Percentiles rank a stretch among this genome's conserved stretches.
These are phyloP conservation scores for Monilinia vaccinii-corymbosi DNA, from an alignment of 2,329 filamentous ascomycete species.

Conservation along the genomic window DNA sequence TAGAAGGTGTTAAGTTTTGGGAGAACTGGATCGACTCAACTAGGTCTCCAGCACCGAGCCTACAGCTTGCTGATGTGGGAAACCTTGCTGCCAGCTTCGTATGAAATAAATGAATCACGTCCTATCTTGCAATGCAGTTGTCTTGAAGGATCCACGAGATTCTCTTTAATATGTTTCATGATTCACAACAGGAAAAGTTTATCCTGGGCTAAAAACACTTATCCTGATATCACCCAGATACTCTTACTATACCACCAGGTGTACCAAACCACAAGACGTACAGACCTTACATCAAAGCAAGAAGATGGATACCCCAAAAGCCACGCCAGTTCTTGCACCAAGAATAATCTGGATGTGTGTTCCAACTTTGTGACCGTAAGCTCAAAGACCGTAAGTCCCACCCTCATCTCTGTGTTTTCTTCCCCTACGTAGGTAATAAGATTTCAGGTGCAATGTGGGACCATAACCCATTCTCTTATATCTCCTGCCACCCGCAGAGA, in stretches of 20 bases:
- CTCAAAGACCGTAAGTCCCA: neutral
- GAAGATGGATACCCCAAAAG: neutral
- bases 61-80: conserved; percentile 7
- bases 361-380: neutral
- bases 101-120: neutral
- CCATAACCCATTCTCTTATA: neutral
- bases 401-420: too few relatives aligned
- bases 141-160: neutral
- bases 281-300: neutral
- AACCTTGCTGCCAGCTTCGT: conserved; percentile 3
- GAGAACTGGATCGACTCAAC: conserved; percentile 48
- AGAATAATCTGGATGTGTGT: neutral
- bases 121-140: neutral
- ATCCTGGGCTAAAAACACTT: neutral
- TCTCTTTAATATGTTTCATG: neutral
- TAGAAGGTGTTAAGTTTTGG: conserved; percentile 92
- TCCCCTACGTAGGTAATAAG: neutral
- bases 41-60: conserved; percentile 3
- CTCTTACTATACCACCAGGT: neutral
- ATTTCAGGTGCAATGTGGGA: neutral
- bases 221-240: neutral
- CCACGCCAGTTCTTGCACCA: neutral
- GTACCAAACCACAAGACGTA: too few relatives aligned
- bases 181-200: neutral
- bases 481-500: neutral